Percentiles rank a stretch among this genome's conserved stretches.
These are phyloP conservation scores for Termitomyces sp. DNA, from an alignment of 768 basidiomycete species.

Conservation along the genomic window DNA sequence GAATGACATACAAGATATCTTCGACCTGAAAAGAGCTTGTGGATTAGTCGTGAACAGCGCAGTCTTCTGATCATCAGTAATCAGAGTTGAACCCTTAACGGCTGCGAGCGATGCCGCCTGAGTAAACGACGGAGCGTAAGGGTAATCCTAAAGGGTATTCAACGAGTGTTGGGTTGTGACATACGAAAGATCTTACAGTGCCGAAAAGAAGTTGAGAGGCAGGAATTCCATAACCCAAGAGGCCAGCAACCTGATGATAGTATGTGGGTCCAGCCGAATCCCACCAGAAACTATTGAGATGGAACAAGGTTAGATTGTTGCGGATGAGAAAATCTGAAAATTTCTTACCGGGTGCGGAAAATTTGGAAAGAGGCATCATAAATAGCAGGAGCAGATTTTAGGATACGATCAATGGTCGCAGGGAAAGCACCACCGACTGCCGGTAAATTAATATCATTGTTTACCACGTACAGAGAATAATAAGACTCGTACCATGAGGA, in stretches of 20 bases:
- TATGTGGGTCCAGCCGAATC: slow-evolving; percentile 33
- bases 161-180: not conserved
- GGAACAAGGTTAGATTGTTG: not conserved
- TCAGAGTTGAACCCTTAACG: slow-evolving; percentile 7
- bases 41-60: slow-evolving; percentile 16
- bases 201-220: slow-evolving; percentile 28
- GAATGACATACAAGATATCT: slow-evolving; percentile 10
- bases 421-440: slow-evolving; percentile 30
- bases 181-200: slow-evolving; percentile 18
- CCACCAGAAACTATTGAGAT: slow-evolving; percentile 27
- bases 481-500: slow-evolving; percentile 22
- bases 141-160: slow-evolving; percentile 20
- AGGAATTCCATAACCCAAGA: slow-evolving; percentile 26
- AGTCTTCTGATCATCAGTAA: slow-evolving; percentile 12
- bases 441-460: not conserved
- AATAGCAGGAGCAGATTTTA: slow-evolving; percentile 24
- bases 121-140: slow-evolving; percentile 18
- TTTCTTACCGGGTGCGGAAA: slow-evolving; percentile 22
- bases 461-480: not conserved
- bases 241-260: slow-evolving; percentile 27
- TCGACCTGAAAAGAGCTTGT: slow-evolving; percentile 13
- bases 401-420: slow-evolving; percentile 27
- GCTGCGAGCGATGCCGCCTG: slow-evolving; percentile 16
- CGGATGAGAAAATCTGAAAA: not conserved
- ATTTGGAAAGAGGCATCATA: slow-evolving; percentile 28